Conservation (phyloP, 352 stramenopile genomes). For the Phytophthora multivora region DNA sequence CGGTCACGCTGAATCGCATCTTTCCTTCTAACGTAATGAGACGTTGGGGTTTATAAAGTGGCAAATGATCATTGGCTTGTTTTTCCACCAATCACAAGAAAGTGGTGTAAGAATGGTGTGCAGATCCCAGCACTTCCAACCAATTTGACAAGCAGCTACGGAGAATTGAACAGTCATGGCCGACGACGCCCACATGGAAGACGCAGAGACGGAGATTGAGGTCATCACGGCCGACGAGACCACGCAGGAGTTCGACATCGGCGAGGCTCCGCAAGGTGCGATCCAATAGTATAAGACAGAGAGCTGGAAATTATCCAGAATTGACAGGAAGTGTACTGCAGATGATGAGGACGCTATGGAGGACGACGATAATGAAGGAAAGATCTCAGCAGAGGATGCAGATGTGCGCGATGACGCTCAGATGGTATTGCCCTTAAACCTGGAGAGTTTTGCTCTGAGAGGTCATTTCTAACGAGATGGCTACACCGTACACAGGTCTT, state of each 20-base stretch:
- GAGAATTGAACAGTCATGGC: conserved; percentile 8
- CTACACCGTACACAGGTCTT: conserved; percentile 54
- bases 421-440: conserved; percentile 40
- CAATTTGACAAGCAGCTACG: conserved; percentile 29
- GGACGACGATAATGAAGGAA: conserved; percentile 59
- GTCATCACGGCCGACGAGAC: conserved; percentile 84
- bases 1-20: conserved; percentile 83
- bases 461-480: conserved; percentile 4
- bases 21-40: conserved; percentile 26
- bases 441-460: not conserved
- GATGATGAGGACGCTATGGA: conserved; percentile 77
- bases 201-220: conserved; percentile 73
- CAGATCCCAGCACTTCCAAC: conserved; percentile 13
- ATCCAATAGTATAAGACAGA: not conserved
- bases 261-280: conserved; percentile 74
- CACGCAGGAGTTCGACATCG: conserved; percentile 84
- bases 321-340: not conserved
- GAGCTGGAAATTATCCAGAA: not conserved
- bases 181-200: conserved; percentile 35
- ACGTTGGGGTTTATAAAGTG: conserved; percentile 35
- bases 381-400: conserved; percentile 66
- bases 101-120: not conserved
- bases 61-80: conserved; percentile 37
- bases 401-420: conserved; percentile 78
- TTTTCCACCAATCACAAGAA: conserved; percentile 16